Percentiles rank a stretch among this genome's conserved stretches.
phyloP scores from a whole-genome alignment of 2,329 filamentous ascomycete genomes.

The Fusarium verticillioides region DNA sequence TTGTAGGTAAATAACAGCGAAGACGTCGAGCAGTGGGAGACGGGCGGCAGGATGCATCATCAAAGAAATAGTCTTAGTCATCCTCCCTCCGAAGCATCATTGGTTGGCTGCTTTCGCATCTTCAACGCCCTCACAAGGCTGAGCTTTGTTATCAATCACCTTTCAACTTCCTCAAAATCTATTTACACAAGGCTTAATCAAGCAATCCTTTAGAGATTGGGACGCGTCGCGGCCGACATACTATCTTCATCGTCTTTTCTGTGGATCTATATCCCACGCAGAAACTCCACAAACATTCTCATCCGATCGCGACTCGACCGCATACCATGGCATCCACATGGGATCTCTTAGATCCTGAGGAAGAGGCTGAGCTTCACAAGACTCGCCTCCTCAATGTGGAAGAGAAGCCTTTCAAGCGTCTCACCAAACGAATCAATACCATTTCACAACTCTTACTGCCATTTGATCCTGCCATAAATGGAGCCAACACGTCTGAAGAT shows the following conservation, averaged over 20 bases:
- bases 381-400: slow-evolving; percentile 88
- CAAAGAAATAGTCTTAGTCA: slow-evolving; percentile 39
- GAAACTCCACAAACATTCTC: background rate
- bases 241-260: background rate
- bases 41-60: slow-evolving; percentile 35
- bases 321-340: slow-evolving; percentile 59
- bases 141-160: slow-evolving; percentile 20
- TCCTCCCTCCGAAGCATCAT: slow-evolving; percentile 20
- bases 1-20: background rate
- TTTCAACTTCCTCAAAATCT: background rate
- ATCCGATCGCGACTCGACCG: slow-evolving; percentile 5
- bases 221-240: background rate
- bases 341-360: slow-evolving; percentile 76
- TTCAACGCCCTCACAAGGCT: slow-evolving; percentile 37
- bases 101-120: slow-evolving; percentile 20
- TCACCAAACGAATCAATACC: slow-evolving; percentile 82
- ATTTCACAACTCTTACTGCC: slow-evolving; percentile 67
- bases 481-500: slow-evolving; percentile 56
- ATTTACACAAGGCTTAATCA: background rate
- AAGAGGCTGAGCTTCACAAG: slow-evolving; percentile 88
- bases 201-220: background rate
- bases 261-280: background rate
- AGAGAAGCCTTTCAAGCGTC: slow-evolving; percentile 89
- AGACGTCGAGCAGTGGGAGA: slow-evolving; percentile 1
- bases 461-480: slow-evolving; percentile 50